A percentile compares a stretch with the other conserved stretches of the same genome.
Evolutionary conservation across 257 asterid genomes (phyloP).

Genomic region (Coffea eugenioides): DNA sequence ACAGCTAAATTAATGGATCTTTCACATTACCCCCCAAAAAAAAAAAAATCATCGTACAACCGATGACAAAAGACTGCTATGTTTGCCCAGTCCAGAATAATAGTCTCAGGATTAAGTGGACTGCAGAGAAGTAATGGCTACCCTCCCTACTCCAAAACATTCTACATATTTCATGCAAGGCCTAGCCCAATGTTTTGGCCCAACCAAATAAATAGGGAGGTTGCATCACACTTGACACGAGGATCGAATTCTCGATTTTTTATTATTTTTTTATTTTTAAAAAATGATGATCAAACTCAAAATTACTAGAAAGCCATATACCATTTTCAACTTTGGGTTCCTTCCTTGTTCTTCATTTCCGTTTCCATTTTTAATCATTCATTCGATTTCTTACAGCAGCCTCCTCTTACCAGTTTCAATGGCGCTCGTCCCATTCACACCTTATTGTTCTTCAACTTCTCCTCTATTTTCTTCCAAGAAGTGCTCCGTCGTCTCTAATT

Average conservation of each 20-base stretch:
- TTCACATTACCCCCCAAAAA: too few species aligned
- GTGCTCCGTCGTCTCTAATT: slow-evolving; percentile 25
- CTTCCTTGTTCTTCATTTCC: background rate
- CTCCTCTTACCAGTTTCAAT: slow-evolving; percentile 11
- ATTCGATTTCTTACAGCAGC: background rate
- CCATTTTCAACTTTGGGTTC: background rate
- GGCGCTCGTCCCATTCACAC: slow-evolving; percentile 47
- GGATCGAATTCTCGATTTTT: background rate
- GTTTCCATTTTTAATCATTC: background rate
- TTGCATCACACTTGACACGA: background rate
- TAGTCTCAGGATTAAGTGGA: too few species aligned
- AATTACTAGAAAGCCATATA: too few species aligned
- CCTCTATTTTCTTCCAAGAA: slow-evolving; percentile 39
- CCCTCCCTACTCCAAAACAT: too few species aligned
- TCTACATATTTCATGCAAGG: background rate
- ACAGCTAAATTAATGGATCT: too few species aligned
- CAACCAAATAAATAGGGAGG: too few species aligned
- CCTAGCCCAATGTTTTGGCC: background rate
- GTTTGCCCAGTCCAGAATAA: too few species aligned
- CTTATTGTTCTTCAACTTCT: slow-evolving; percentile 18
- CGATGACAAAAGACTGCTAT: too few species aligned
- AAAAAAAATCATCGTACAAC: too few species aligned
- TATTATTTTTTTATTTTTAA: too few species aligned
- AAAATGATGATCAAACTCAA: too few species aligned
- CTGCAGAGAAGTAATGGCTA: too few species aligned